phyloP scores from a whole-genome alignment of 2,329 filamentous ascomycete genomes.

The Penicillium decumbens region DNA sequence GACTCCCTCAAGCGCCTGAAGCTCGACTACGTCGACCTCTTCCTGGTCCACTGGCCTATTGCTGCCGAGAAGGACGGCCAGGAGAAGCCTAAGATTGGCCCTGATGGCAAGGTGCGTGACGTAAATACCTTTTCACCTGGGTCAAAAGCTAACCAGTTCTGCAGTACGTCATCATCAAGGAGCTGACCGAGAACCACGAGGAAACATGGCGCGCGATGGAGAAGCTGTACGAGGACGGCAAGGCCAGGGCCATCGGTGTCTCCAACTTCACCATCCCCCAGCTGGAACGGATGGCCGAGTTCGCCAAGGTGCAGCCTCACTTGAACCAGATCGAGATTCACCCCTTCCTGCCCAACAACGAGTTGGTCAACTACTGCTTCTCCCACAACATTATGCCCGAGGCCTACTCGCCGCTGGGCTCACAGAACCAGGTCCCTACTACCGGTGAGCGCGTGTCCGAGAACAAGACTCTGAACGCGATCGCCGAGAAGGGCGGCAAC shows the following conservation, averaged over 20 bases:
- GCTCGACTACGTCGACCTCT: constrained; percentile 68
- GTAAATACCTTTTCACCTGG: background rate
- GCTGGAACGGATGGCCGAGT: constrained; percentile 45
- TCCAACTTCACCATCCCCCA: constrained; percentile 64
- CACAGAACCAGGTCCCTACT: constrained; percentile 64
- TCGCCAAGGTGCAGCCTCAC: constrained; percentile 41
- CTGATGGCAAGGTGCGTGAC: constrained; percentile 48
- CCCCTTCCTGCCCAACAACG: constrained; percentile 46
- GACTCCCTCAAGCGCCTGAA: constrained; percentile 61
- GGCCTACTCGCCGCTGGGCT: constrained; percentile 51
- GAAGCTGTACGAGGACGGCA: constrained; percentile 55
- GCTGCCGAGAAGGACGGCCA: constrained; percentile 49
- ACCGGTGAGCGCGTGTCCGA: constrained; percentile 63
- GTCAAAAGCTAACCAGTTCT: constrained; percentile 4
- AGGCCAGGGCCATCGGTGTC: constrained; percentile 67
- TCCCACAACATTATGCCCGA: constrained; percentile 39
- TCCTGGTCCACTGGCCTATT: constrained; percentile 53
- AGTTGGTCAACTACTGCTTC: constrained; percentile 43
- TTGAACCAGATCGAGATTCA: constrained; percentile 47
- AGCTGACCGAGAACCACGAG: constrained; percentile 60
- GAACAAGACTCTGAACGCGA: constrained; percentile 55
- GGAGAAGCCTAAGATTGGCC: constrained; percentile 46
- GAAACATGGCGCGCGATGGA: constrained; percentile 65
- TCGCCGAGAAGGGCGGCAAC: constrained; percentile 55
- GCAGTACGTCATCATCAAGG: constrained; percentile 59